Conservation (phyloP, 2,329 filamentous ascomycete genomes). For the Penicillium digitatum region DNA sequence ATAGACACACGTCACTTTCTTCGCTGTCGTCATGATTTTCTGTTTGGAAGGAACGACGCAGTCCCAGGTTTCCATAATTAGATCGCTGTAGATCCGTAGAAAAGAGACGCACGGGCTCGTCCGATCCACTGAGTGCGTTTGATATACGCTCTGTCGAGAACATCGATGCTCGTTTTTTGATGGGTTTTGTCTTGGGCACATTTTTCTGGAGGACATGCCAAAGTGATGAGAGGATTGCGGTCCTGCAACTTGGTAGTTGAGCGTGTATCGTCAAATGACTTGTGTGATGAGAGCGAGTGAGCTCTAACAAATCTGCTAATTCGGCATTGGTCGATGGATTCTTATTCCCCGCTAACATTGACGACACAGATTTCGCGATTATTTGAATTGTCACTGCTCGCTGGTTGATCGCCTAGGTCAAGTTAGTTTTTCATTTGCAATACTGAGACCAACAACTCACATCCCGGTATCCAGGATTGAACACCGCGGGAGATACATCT, state of each 20-base stretch:
- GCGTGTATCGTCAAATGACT: not conserved
- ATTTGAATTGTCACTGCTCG: conserved; percentile 34
- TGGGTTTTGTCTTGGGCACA: conserved; percentile 17
- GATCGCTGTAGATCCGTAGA: not conserved
- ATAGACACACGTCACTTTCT: not conserved
- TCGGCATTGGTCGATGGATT: conserved; percentile 16
- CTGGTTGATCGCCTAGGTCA: conserved; percentile 34
- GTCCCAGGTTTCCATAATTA: not conserved
- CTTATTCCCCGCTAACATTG: conserved; percentile 27
- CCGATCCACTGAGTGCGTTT: no score
- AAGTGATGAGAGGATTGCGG: conserved; percentile 28
- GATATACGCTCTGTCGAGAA: not conserved
- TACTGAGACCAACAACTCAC: conserved; percentile 15
- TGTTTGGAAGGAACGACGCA: not conserved
- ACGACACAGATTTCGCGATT: conserved; percentile 34
- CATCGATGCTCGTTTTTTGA: not conserved
- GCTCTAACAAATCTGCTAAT: conserved; percentile 6
- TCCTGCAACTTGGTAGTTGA: conserved; percentile 7
- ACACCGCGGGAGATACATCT: conserved; percentile 29
- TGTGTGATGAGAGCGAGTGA: not conserved
- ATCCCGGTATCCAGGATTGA: conserved; percentile 30
- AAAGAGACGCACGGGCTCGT: not conserved
- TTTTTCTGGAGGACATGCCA: conserved; percentile 34
- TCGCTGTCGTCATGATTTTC: not conserved
- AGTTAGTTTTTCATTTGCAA: not conserved